Conservation (phyloP, 1,284 basidiomycete species). For the Volvariella volvacea region DNA sequence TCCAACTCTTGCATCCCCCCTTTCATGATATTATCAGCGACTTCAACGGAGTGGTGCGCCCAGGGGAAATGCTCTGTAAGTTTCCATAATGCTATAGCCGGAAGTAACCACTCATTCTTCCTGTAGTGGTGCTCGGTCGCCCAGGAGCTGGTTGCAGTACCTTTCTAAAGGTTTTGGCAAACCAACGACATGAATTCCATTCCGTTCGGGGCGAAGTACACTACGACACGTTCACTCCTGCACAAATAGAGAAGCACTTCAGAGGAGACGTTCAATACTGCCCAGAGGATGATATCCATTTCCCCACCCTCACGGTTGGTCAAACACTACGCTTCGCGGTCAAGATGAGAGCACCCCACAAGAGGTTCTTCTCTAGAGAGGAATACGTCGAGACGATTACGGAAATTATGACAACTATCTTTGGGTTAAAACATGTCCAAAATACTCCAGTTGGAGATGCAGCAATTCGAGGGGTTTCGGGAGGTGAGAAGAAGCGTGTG, state of each 20-base stretch:
- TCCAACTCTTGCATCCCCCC: slow-evolving; percentile 31
- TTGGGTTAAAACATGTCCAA: slow-evolving; percentile 63
- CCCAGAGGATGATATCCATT: slow-evolving; percentile 71
- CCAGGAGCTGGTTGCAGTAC: slow-evolving; percentile 71
- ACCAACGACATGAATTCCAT: slow-evolving; percentile 57
- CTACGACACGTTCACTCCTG: slow-evolving; percentile 60
- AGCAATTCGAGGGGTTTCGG: slow-evolving; percentile 69
- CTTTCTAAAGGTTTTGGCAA: slow-evolving; percentile 67
- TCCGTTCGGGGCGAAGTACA: slow-evolving; percentile 54
- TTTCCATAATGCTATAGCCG: slow-evolving; percentile 2
- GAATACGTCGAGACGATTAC: slow-evolving; percentile 41
- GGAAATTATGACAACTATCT: slow-evolving; percentile 56
- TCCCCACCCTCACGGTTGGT: slow-evolving; percentile 68
- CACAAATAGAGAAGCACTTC: slow-evolving; percentile 45
- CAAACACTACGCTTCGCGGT: slow-evolving; percentile 63
- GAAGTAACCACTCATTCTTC: background rate
- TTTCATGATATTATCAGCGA: slow-evolving; percentile 38
- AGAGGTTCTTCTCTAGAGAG: slow-evolving; percentile 37
- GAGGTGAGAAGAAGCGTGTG: slow-evolving; percentile 75
- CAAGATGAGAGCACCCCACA: slow-evolving; percentile 49
- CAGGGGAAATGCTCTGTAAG: slow-evolving; percentile 55
- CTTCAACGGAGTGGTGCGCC: slow-evolving; percentile 45
- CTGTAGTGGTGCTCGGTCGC: slow-evolving; percentile 48
- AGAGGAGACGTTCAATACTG: slow-evolving; percentile 67
- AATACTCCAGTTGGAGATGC: slow-evolving; percentile 69